Evolutionary conservation across 768 basidiomycete genomes (phyloP).

Genomic region (Lactarius psammicola): DNA sequence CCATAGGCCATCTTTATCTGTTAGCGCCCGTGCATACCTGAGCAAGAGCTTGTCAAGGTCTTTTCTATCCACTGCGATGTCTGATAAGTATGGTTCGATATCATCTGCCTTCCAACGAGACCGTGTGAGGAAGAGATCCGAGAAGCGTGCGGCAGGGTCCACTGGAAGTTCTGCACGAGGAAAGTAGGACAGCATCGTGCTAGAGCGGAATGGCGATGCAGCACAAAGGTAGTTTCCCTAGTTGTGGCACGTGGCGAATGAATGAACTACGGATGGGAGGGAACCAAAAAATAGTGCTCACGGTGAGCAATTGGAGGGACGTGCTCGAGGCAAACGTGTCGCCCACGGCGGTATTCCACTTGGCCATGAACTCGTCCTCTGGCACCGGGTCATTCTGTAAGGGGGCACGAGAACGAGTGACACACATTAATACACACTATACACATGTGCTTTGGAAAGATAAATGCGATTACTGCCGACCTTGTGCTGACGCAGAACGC

Average conservation of each 20-base stretch:
- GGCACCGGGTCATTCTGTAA: slow-evolving; percentile 58
- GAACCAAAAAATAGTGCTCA: slow-evolving; percentile 38
- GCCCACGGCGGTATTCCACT: slow-evolving; percentile 75
- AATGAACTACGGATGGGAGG: not conserved
- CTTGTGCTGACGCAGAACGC: slow-evolving; percentile 61
- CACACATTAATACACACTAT: not conserved
- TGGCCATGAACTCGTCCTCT: slow-evolving; percentile 52
- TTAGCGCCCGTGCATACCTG: slow-evolving; percentile 80
- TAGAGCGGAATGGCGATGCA: slow-evolving; percentile 39
- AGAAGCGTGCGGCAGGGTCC: slow-evolving; percentile 78
- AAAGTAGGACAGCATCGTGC: slow-evolving; percentile 61
- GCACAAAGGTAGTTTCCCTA: slow-evolving; percentile 75
- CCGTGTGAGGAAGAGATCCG: slow-evolving; percentile 83
- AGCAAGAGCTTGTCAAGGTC: slow-evolving; percentile 84
- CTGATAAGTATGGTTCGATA: slow-evolving; percentile 76
- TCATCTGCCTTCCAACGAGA: slow-evolving; percentile 76
- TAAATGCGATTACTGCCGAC: slow-evolving; percentile 36
- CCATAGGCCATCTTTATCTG: slow-evolving; percentile 63
- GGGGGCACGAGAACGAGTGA: not conserved
- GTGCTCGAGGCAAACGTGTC: slow-evolving; percentile 68
- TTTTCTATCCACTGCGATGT: slow-evolving; percentile 80
- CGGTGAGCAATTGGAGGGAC: slow-evolving; percentile 66
- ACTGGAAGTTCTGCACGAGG: slow-evolving; percentile 70
- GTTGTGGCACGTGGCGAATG: not conserved
- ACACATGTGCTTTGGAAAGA: not conserved